Base-by-base conservation (phyloP, 2,329 filamentous ascomycete genomes). In the Hymenoscyphus scutula region DNA sequence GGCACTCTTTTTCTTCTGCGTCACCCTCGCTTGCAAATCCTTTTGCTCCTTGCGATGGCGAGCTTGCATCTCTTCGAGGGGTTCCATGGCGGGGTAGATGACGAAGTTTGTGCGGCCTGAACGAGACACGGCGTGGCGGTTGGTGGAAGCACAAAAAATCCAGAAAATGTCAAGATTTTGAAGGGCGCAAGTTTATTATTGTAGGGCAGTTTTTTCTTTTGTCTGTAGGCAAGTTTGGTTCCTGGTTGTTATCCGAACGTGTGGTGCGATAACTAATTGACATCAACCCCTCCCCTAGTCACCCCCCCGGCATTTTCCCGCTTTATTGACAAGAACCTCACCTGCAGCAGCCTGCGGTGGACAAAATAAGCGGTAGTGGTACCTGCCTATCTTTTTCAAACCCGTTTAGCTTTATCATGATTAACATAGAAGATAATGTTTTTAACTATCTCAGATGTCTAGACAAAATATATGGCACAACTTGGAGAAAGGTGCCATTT, bases 1-100 rank as follows among this genome's bases (percentile, higher is more conserved):
- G 17, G 95, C 93, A 69, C 90, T 89, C 81, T 97, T 98, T 82
- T 97, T 99, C 83, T 97, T 98, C 78, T 89, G 92, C 5, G 91
- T 97, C 72, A 96, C 87, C 64, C 89, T 88, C 58, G 86, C 84
- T 75, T 96, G 91, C 29, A 99, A 82, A 65, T 98, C 94, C 70
- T 88, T 89, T 75, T 90, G 87, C 78, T 99, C 94, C 76, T 91
- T 95, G 71, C 91, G 88, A 75, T 99, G 95, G 55, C 88, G 89
- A 41, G 87, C 80, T 70, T 91, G 88, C 61, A 95, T 79, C 65
- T 90, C 87, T 64, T 97, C 93, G 77, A 95, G 85, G 10, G 81
- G 78, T 73, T 86, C 83, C 69, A 74, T 74, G 23, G 37, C 54
- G 57, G 32, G 55, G 55, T 38, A 38, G 53, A 15, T 19, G 27